Conservation (phyloP, 352 stramenopile species). For the Phytopythium ostracodes region DNA sequence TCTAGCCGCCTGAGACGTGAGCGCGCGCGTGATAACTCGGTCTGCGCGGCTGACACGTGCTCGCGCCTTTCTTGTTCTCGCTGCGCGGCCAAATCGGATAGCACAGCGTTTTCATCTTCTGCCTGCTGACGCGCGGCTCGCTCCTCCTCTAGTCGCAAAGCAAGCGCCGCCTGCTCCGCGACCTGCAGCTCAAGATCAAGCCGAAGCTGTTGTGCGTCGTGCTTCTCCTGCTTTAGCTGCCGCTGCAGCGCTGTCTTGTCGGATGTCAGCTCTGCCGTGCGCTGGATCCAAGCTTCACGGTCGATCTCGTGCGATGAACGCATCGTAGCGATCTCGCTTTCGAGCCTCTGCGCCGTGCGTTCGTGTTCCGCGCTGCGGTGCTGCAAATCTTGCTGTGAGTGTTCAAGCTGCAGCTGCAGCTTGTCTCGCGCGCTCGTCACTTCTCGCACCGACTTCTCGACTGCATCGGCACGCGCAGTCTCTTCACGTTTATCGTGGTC, state of each 20-base stretch:
- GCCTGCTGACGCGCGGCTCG: conserved; percentile 16
- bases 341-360: conserved; percentile 31
- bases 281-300: conserved; percentile 61
- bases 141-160: conserved; percentile 30
- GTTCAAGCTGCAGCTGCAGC: conserved; percentile 36
- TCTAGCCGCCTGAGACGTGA: conserved; percentile 51
- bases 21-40: conserved; percentile 17
- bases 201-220: conserved; percentile 19
- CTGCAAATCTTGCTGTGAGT: conserved; percentile 32
- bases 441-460: conserved; percentile 19
- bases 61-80: conserved; percentile 25
- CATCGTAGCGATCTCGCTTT: conserved; percentile 28
- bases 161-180: conserved; percentile 43
- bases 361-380: conserved; percentile 29
- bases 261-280: conserved; percentile 52
- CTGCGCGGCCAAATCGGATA: conserved; percentile 23
- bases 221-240: conserved; percentile 39
- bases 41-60: conserved; percentile 9
- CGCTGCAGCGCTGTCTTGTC: conserved; percentile 53
- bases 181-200: conserved; percentile 36
- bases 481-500: conserved; percentile 31
- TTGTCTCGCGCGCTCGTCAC: conserved; percentile 57
- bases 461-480: conserved; percentile 24
- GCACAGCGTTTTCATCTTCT: conserved; percentile 17
- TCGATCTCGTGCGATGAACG: conserved; percentile 35